These are phyloP conservation scores for Dioscorea zingiberensis DNA, from an alignment of 106 monocot species.

Conservation along the genomic window DNA sequence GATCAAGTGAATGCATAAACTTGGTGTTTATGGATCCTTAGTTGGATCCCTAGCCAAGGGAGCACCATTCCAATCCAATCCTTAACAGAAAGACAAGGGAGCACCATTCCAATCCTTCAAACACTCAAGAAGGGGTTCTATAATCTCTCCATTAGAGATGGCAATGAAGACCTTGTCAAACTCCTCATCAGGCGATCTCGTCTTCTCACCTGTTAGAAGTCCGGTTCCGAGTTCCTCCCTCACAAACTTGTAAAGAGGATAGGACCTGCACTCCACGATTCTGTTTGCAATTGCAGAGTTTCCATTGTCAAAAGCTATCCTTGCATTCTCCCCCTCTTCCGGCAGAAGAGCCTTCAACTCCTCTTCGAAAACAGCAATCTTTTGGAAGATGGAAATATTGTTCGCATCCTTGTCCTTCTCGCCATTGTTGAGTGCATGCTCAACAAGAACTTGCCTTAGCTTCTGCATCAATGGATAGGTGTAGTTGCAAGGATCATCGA, in stretches of 20 bases:
- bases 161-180: slow-evolving; percentile 26
- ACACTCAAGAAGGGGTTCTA: slow-evolving; percentile 31
- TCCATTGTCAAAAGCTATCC: slow-evolving; percentile 22
- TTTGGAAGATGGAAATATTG: too few relatives aligned
- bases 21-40: too few relatives aligned
- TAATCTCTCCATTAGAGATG: slow-evolving; percentile 16
- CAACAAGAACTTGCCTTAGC: slow-evolving; percentile 40
- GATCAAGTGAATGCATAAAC: too few relatives aligned
- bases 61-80: not conserved
- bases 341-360: slow-evolving; percentile 15
- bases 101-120: slow-evolving; percentile 25
- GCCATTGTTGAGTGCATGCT: slow-evolving; percentile 29
- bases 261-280: slow-evolving; percentile 39
- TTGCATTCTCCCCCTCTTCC: slow-evolving; percentile 24
- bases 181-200: slow-evolving; percentile 21
- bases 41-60: too few relatives aligned
- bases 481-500: slow-evolving; percentile 38
- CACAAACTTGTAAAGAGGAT: slow-evolving; percentile 35
- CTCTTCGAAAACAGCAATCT: slow-evolving; percentile 25
- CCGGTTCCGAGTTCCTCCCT: slow-evolving; percentile 26
- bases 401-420: too few relatives aligned
- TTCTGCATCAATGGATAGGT: slow-evolving; percentile 39
- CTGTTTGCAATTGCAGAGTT: slow-evolving; percentile 25
- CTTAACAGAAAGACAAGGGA: slow-evolving; percentile 22
- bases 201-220: slow-evolving; percentile 30